A percentile compares a stretch with the other conserved stretches of the same genome.
These are phyloP conservation scores for Singerocomus rubriflavus DNA, from an alignment of 1,284 basidiomycete species.

Conservation along the genomic window DNA sequence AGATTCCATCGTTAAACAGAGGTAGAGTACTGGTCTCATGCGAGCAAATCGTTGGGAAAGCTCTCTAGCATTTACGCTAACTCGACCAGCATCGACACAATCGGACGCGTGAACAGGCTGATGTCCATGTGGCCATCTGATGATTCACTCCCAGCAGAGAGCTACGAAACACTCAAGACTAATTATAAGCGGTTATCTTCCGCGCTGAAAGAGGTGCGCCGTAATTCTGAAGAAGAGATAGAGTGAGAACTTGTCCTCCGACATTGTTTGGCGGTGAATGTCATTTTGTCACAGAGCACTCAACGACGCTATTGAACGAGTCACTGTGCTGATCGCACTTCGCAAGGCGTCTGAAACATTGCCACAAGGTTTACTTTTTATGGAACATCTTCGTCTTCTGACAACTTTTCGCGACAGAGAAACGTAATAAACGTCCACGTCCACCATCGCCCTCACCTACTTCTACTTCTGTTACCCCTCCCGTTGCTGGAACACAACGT, in stretches of 20 bases:
- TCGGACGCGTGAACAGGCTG: slow-evolving; percentile 67
- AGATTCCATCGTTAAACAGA: slow-evolving; percentile 40
- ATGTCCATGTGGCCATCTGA: slow-evolving; percentile 69
- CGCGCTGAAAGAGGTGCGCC: slow-evolving; percentile 60
- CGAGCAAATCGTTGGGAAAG: slow-evolving; percentile 50
- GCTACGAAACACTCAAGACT: slow-evolving; percentile 58
- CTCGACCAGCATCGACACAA: slow-evolving; percentile 50
- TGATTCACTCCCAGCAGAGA: slow-evolving; percentile 63
- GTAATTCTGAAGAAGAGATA: slow-evolving; percentile 56
- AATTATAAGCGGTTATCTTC: slow-evolving; percentile 59
- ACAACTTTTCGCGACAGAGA: slow-evolving; percentile 42
- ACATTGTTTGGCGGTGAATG: slow-evolving; percentile 10
- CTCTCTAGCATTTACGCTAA: slow-evolving; percentile 55
- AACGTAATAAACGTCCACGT: slow-evolving; percentile 71
- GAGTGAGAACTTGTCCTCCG: slow-evolving; percentile 44
- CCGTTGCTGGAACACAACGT: slow-evolving; percentile 40
- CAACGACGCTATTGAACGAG: slow-evolving; percentile 64
- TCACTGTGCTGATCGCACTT: slow-evolving; percentile 66
- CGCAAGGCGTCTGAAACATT: slow-evolving; percentile 62
- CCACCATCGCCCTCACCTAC: slow-evolving; percentile 61
- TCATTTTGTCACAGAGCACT: slow-evolving; percentile 50
- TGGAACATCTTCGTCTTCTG: background rate
- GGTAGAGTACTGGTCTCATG: slow-evolving; percentile 68
- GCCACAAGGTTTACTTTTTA: slow-evolving; percentile 46
- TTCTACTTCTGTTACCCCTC: slow-evolving; percentile 37